Evolutionary conservation across 2,329 filamentous ascomycete species (phyloP).

Genomic region (Sporothrix mexicana): DNA sequence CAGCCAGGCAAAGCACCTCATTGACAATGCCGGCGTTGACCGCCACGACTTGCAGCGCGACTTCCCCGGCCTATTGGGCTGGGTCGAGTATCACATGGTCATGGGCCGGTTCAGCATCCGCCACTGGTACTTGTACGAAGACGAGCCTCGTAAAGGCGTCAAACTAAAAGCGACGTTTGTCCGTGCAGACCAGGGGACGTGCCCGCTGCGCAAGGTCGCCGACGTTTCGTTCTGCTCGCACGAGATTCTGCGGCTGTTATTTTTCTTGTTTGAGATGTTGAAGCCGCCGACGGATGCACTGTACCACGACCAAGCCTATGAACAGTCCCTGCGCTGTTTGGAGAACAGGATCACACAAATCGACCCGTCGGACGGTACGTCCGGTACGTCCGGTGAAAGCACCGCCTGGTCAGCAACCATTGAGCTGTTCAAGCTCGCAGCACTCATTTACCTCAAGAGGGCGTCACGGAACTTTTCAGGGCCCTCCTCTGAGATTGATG

Average conservation of each 20-base stretch:
- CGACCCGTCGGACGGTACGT: no score
- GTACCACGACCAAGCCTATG: neutral
- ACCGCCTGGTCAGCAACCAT: neutral
- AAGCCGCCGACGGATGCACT: neutral
- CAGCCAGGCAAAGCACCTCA: neutral
- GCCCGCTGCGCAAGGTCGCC: neutral
- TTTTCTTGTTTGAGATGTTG: neutral
- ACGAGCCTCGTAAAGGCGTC: neutral
- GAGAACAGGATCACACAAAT: conserved; percentile 1
- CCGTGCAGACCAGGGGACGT: neutral
- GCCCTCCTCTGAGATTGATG: neutral
- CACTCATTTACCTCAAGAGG: neutral
- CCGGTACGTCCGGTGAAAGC: neutral
- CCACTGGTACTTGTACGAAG: conserved; percentile 31
- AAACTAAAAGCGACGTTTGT: neutral
- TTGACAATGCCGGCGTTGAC: neutral
- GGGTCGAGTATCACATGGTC: conserved; percentile 34
- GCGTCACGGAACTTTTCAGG: conserved; percentile 4
- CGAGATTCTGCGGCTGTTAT: neutral
- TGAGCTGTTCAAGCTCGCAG: neutral
- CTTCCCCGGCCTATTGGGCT: conserved; percentile 20
- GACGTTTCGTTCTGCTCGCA: neutral
- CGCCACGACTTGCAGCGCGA: neutral
- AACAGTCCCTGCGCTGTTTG: neutral
- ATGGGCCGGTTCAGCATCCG: conserved; percentile 32